Evolutionary conservation across 2,329 filamentous ascomycete species (phyloP).

Genomic region (Colletotrichum phormii): DNA sequence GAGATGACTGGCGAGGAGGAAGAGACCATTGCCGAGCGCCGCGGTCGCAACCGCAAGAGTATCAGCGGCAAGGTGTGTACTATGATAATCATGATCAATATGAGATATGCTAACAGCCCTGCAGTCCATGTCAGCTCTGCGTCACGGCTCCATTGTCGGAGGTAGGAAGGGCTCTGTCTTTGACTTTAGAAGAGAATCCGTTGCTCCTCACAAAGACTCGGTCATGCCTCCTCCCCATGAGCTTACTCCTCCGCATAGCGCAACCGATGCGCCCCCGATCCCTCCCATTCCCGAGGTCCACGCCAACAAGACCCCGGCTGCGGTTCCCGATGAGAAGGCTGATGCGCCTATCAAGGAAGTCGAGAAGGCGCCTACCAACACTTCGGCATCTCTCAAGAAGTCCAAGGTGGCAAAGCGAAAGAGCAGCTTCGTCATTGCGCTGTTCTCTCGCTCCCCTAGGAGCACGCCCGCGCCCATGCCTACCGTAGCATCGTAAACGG

Average conservation of each 20-base stretch:
- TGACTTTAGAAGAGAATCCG: constrained; percentile 29
- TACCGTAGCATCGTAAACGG: not conserved
- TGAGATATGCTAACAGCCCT: not conserved
- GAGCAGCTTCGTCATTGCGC: constrained; percentile 29
- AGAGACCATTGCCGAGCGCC: constrained; percentile 35
- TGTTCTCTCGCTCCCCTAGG: constrained; percentile 29
- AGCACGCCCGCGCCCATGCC: constrained; percentile 12
- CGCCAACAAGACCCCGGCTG: not conserved
- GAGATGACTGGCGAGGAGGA: constrained; percentile 54
- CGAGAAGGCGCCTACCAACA: constrained; percentile 17
- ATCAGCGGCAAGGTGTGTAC: constrained; percentile 49
- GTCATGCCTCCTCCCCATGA: constrained; percentile 19
- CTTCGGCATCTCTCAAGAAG: constrained; percentile 10
- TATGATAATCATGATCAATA: not conserved
- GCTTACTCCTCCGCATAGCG: constrained; percentile 33
- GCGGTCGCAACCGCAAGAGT: constrained; percentile 45
- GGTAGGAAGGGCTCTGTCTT: constrained; percentile 28
- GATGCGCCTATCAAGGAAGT: constrained; percentile 23
- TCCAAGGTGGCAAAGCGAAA: constrained; percentile 27
- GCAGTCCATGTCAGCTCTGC: constrained; percentile 27
- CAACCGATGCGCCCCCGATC: constrained; percentile 27
- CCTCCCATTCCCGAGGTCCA: constrained; percentile 26
- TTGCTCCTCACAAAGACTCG: constrained; percentile 14
- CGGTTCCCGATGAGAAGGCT: constrained; percentile 9
- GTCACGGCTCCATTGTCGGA: constrained; percentile 31